Base-by-base conservation (phyloP, 108 stramenopile species). In the Pseudonitzschia multistriata region DNA sequence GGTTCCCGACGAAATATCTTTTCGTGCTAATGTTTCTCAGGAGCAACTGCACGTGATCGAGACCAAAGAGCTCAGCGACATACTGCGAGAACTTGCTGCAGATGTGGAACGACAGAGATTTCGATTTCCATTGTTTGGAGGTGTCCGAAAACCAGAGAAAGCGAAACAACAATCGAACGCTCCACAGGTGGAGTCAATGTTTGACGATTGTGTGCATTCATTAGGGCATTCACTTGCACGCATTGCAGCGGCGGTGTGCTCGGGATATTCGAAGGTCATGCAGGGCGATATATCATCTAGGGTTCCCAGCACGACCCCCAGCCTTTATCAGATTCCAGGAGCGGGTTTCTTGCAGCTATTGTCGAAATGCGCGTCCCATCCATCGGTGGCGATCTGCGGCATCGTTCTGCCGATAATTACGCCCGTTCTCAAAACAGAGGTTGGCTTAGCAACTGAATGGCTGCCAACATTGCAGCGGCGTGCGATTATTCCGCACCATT, bases 31-130 rank as follows among this genome's bases (percentile, higher is more conserved):
- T 55, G 72, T 83, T 28, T 67, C 72, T 7, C 25, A 70, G n/a
- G 77, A 75, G 19, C 73, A 81, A 24, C 54, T 84, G 48, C 29
- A 71, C 22, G 70, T 56, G 1, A 84, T 85, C 33, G 86, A 88
- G 53, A 73, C 71, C 11, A 88, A 77, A 54, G 83, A 81, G 42
- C 77, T 86, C 73, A 66, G 71, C 28, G 56, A 54, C 14, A 84
- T 88, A 25, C 29, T 91, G 42, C 69, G 70, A 45, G 88, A 91
- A 53, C 62, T 91, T 14, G 71, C 83, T 28, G 81, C 85, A 5
- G 83, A 88, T 19, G 73, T 91, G 55, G 88, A 84, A 6, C 61
- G 85, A 34, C 90, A 91, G 60, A 68, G 88, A 49, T 87, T 87
- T 63, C 87, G 90, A 11, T 91, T 91, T 55, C 11, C 87, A 86